phyloP scores from a whole-genome alignment of 768 basidiomycete species.

The Amanita subjunquillea region DNA sequence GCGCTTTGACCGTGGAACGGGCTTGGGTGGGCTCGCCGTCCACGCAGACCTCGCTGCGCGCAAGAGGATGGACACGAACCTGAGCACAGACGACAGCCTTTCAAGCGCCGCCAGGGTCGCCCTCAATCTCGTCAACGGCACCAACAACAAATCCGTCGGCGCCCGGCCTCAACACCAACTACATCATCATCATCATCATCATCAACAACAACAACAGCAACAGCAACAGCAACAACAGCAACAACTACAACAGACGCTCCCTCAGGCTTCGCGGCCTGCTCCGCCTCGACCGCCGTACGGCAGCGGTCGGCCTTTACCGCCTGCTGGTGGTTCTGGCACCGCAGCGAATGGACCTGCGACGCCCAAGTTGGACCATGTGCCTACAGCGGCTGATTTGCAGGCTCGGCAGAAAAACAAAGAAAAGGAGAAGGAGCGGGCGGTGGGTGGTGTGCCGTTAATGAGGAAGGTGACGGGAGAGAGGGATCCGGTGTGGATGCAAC shows the following conservation, averaged over 20 bases:
- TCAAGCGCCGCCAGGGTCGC: slow-evolving; percentile 3
- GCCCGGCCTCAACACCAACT: not conserved
- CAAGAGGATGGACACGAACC: slow-evolving; percentile 4
- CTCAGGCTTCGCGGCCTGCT: slow-evolving; percentile 45
- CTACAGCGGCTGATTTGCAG: slow-evolving; percentile 56
- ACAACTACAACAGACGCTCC: not conserved
- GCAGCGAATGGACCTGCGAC: not conserved
- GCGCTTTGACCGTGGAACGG: slow-evolving; percentile 87
- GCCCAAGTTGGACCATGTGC: slow-evolving; percentile 39
- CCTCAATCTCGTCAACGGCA: slow-evolving; percentile 4
- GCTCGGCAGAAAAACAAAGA: slow-evolving; percentile 42
- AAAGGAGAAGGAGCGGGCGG: slow-evolving; percentile 28
- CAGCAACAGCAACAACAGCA: not conserved
- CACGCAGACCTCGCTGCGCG: slow-evolving; percentile 5
- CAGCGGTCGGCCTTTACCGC: slow-evolving; percentile 36
- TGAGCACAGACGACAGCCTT: slow-evolving; percentile 3
- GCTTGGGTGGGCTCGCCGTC: slow-evolving; percentile 62
- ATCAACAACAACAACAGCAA: not conserved
- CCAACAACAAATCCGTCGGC: not conserved
- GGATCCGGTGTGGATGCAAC: slow-evolving; percentile 20
- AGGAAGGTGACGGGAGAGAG: slow-evolving; percentile 37
- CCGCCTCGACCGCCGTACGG: slow-evolving; percentile 59
- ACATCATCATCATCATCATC: no score
- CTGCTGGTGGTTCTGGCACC: slow-evolving; percentile 24
- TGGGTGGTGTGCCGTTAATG: slow-evolving; percentile 18